Conservation (phyloP, 768 basidiomycete species). For the Boletus insuetus region DNA sequence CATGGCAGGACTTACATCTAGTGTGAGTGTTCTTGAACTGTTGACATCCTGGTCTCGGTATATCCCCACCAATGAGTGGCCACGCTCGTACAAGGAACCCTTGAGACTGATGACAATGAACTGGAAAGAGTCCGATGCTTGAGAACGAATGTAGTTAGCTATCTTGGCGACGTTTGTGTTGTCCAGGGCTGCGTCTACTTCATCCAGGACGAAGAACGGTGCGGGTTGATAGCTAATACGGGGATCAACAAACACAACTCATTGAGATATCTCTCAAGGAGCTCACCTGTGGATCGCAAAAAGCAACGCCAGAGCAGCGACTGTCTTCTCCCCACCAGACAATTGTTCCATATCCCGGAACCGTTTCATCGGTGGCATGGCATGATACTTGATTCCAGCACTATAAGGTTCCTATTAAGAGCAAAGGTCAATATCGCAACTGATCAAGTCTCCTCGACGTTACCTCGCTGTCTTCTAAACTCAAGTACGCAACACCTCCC, state of each 20-base stretch:
- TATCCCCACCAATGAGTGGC: conserved; percentile 88
- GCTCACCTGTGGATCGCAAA: conserved; percentile 93
- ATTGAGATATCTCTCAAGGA: not conserved
- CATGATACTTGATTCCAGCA: conserved; percentile 95
- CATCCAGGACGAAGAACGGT: conserved; percentile 98
- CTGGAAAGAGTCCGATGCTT: conserved; percentile 84
- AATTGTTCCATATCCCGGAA: conserved; percentile 99
- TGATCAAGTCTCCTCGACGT: conserved; percentile 29
- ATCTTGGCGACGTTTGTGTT: conserved; percentile 98
- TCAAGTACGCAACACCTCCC: conserved; percentile 96
- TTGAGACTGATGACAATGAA: conserved; percentile 98
- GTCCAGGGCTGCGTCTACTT: conserved; percentile 96
- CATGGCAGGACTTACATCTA: conserved; percentile 59
- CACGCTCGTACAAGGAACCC: conserved; percentile 86
- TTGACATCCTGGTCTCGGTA: conserved; percentile 94
- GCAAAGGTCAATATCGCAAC: conserved; percentile 2
- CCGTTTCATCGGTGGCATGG: conserved; percentile 99
- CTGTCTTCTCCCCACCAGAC: conserved; percentile 98
- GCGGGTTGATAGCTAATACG: conserved; percentile 82
- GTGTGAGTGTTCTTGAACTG: conserved; percentile 85
- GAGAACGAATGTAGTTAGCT: conserved; percentile 86
- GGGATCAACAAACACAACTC: not conserved
- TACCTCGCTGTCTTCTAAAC: conserved; percentile 94
- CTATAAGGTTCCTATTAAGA: conserved; percentile 69
- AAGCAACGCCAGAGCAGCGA: conserved; percentile 92